A percentile compares a stretch with the other conserved stretches of the same genome.
Evolutionary conservation across 352 stramenopile genomes (phyloP).

Genomic region (Globisporangium cederbergense): DNA sequence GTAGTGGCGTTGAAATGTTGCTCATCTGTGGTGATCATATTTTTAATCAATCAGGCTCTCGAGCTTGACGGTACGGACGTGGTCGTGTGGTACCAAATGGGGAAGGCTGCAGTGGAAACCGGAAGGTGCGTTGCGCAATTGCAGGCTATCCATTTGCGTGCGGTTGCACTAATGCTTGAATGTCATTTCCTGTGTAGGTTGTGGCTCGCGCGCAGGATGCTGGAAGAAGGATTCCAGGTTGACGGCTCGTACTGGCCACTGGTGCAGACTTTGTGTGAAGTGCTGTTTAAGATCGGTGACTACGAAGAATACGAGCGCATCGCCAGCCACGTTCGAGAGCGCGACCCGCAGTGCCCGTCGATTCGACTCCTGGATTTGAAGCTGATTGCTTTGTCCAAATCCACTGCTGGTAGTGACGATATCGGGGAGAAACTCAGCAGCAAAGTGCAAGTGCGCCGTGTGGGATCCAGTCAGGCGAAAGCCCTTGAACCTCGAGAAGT

Average conservation of each 20-base stretch:
- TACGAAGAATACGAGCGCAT: constrained; percentile 42
- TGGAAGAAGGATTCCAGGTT: constrained; percentile 57
- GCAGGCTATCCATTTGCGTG: neutral
- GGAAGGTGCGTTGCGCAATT: constrained; percentile 31
- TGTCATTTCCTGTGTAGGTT: constrained; percentile 22
- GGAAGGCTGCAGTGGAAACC: constrained; percentile 48
- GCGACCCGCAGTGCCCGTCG: constrained; percentile 41
- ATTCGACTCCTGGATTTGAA: constrained; percentile 28
- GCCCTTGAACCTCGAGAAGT: neutral
- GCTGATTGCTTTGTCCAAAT: neutral
- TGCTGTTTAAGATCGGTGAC: constrained; percentile 56
- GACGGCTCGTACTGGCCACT: constrained; percentile 68
- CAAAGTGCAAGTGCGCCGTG: neutral
- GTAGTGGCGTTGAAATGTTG: neutral
- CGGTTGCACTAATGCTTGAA: neutral
- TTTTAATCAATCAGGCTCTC: constrained; percentile 31
- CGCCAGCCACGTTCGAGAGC: constrained; percentile 34
- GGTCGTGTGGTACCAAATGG: constrained; percentile 77
- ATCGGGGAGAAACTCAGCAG: neutral
- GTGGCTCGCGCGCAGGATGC: constrained; percentile 50
- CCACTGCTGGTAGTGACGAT: neutral
- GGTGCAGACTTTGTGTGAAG: constrained; percentile 48
- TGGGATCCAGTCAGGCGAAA: neutral
- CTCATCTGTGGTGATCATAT: neutral
- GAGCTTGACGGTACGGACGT: constrained; percentile 64